phyloP scores from a whole-genome alignment of 805 yeast species.

The Phaffomyces antillensis region DNA sequence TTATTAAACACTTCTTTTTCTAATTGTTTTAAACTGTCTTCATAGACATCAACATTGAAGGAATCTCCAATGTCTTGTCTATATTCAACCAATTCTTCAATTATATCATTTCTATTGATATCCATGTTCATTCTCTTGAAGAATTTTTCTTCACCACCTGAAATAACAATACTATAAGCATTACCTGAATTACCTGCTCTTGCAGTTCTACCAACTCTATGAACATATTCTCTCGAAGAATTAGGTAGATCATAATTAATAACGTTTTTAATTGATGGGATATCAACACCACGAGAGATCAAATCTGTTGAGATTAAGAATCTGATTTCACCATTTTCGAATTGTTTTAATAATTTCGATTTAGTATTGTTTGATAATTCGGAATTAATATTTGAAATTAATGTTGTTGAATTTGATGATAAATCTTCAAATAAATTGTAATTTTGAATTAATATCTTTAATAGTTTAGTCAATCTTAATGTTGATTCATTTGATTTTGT shows the following conservation, averaged over 20 bases:
- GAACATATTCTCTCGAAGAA: constrained; percentile 87
- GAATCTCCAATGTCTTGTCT: constrained; percentile 6
- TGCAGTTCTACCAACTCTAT: constrained; percentile 95
- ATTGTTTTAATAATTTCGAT: constrained; percentile 49
- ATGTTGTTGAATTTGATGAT: constrained; percentile 1
- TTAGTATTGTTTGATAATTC: constrained; percentile 49
- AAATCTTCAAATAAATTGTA: constrained; percentile 4
- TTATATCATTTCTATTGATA: constrained; percentile 41
- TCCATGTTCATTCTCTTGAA: constrained; percentile 50
- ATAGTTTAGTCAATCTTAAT: constrained; percentile 63
- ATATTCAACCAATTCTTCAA: constrained; percentile 28
- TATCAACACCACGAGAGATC: constrained; percentile 93
- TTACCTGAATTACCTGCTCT: constrained; percentile 78
- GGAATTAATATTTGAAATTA: constrained; percentile 47
- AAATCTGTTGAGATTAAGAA: constrained; percentile 78
- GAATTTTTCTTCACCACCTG: constrained; percentile 65
- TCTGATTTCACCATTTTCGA: constrained; percentile 41
- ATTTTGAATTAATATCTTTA: constrained; percentile 34
- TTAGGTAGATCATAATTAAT: constrained; percentile 88
- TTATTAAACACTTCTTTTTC: constrained; percentile 32
- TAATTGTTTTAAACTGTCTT: constrained; percentile 34
- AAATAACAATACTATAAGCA: constrained; percentile 68
- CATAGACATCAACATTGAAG: constrained; percentile 30
- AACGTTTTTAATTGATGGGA: constrained; percentile 61
- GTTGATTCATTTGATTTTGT: constrained; percentile 81